A percentile compares a stretch with the other conserved stretches of the same genome.
Conservation (phyloP, 768 basidiomycete genomes). For the Cystobasidiopsis lactophilus region DNA sequence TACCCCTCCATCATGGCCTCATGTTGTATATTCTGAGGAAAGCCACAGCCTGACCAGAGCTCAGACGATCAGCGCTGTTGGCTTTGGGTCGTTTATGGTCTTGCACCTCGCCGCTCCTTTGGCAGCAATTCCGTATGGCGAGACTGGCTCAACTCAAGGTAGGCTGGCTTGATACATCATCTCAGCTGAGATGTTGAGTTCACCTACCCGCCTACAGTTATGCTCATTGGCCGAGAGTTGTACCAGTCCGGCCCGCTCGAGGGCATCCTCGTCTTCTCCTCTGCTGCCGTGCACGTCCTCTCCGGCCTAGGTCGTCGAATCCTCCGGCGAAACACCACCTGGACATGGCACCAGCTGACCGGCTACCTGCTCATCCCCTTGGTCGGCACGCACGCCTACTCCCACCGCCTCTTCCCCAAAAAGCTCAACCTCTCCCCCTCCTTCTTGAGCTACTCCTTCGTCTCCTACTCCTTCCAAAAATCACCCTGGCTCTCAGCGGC, state of each 20-base stretch:
- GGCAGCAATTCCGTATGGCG: conserved; percentile 30
- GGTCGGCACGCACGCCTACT: conserved; percentile 9
- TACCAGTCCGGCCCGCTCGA: conserved; percentile 14
- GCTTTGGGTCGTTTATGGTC: conserved; percentile 78
- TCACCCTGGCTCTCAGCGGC: not conserved
- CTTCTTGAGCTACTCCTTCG: conserved; percentile 16
- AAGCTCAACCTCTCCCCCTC: conserved; percentile 13
- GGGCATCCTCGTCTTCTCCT: conserved; percentile 13
- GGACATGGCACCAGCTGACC: conserved; percentile 6
- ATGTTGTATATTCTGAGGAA: too few species aligned
- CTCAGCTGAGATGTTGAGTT: too few species aligned
- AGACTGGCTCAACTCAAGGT: conserved; percentile 89
- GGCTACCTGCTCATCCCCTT: conserved; percentile 17
- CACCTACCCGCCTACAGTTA: too few species aligned
- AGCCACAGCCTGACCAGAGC: too few species aligned
- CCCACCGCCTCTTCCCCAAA: conserved; percentile 17
- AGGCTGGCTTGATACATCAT: too few species aligned
- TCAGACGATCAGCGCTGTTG: conserved; percentile 28
- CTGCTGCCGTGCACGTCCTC: conserved; percentile 8
- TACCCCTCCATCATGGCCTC: too few species aligned
- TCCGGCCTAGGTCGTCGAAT: conserved; percentile 10
- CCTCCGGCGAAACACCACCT: not conserved
- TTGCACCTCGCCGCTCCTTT: conserved; percentile 16
- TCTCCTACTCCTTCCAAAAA: conserved; percentile 11
- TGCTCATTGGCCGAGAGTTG: conserved; percentile 28